Evolutionary conservation across 345 rosid species (phyloP).

Genomic region (Microthlaspi erraticum): DNA sequence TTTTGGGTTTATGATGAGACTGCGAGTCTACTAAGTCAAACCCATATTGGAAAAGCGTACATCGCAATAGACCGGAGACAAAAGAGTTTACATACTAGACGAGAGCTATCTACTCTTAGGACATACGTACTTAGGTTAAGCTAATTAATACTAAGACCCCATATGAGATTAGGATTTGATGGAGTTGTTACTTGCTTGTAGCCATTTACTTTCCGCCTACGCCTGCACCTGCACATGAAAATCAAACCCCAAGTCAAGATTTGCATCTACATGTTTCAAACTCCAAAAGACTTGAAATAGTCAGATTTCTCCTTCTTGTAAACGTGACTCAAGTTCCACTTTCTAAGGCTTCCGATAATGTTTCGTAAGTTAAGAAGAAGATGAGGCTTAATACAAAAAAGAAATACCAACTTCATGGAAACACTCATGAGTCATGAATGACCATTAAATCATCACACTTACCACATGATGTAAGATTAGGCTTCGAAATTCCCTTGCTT

Average conservation of each 20-base stretch:
- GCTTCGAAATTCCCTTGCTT: background rate
- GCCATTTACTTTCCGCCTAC: background rate
- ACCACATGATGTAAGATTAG: background rate
- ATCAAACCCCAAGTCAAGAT: constrained; percentile 19
- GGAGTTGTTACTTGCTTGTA: background rate
- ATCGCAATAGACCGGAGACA: constrained; percentile 1
- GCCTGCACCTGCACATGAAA: constrained; percentile 15
- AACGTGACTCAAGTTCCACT: constrained; percentile 7
- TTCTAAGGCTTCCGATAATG: too few relatives aligned
- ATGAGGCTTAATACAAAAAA: too few relatives aligned
- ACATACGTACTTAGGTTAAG: constrained; percentile 5
- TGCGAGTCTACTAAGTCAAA: too few relatives aligned
- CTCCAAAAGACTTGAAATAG: background rate
- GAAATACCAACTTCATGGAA: too few relatives aligned
- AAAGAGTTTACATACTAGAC: background rate
- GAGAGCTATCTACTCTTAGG: background rate
- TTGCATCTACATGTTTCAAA: background rate
- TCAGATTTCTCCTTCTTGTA: background rate
- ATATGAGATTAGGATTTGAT: constrained; percentile 2
- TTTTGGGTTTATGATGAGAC: too few relatives aligned
- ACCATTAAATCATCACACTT: constrained; percentile 13
- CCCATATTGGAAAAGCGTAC: background rate
- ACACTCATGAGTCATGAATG: too few relatives aligned
- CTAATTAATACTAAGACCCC: constrained; percentile 8
- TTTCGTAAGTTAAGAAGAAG: too few relatives aligned